Conservation (phyloP, 257 asterid genomes). For the Solanum arcanum region DNA sequence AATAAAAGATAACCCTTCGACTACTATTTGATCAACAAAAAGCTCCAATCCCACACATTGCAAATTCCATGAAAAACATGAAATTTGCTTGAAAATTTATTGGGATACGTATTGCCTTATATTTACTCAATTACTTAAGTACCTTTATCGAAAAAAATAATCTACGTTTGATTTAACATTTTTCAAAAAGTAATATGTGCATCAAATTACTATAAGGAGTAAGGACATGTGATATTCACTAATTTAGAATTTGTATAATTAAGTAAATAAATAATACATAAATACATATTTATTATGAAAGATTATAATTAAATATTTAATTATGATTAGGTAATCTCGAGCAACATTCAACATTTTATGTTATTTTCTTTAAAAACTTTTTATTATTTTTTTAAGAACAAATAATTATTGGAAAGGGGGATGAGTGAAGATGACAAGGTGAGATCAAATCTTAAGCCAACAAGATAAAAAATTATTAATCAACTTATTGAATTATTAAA, state of each 20-base stretch:
- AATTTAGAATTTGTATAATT: no score
- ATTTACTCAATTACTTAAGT: no score
- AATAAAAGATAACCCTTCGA: not conserved
- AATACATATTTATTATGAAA: not conserved
- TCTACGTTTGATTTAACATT: not conserved
- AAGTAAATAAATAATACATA: no score
- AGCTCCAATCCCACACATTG: not conserved
- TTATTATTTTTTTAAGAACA: no score
- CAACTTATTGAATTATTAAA: not conserved
- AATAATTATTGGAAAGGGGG: not conserved
- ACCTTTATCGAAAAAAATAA: not conserved
- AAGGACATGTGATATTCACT: not conserved
- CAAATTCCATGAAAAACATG: no score
- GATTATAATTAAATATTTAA: no score
- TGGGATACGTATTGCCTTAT: no score
- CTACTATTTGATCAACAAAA: not conserved
- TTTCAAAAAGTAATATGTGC: not conserved
- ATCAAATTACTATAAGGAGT: not conserved
- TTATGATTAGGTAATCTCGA: not conserved
- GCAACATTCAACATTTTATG: not conserved
- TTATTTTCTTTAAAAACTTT: no score
- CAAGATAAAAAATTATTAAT: not conserved
- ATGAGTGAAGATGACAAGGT: not conserved
- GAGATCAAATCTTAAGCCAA: not conserved
- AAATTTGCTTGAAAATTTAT: no score